Conservation (phyloP, 176 grass and related monocot species). For the Ananas comosus region DNA sequence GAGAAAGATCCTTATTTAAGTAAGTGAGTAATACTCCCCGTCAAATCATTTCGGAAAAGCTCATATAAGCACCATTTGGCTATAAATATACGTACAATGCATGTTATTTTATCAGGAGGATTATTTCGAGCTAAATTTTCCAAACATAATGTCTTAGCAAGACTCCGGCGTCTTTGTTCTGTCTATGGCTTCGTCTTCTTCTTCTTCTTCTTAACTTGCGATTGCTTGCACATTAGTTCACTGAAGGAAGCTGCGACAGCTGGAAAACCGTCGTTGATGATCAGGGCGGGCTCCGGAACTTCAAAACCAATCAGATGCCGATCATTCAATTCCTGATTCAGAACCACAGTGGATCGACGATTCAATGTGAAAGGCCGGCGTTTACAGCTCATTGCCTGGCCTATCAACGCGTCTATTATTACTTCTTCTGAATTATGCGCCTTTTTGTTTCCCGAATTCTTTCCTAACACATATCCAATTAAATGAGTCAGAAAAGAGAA, state of each 20-base stretch:
- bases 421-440: too few relatives aligned
- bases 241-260: slow-evolving; percentile 7
- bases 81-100: too few relatives aligned
- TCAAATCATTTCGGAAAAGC: too few relatives aligned
- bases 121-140: too few relatives aligned
- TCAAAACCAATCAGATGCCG: slow-evolving; percentile 15
- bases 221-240: neutral
- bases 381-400: slow-evolving; percentile 21
- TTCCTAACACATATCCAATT: too few relatives aligned
- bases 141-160: too few relatives aligned
- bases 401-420: neutral
- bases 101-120: too few relatives aligned
- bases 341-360: slow-evolving; percentile 20
- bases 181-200: slow-evolving; percentile 16
- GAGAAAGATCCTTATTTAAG: neutral
- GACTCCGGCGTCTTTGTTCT: neutral
- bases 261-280: slow-evolving; percentile 9
- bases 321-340: slow-evolving; percentile 25
- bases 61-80: too few relatives aligned
- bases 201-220: slow-evolving; percentile 17
- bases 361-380: slow-evolving; percentile 14
- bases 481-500: too few relatives aligned
- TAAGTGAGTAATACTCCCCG: neutral
- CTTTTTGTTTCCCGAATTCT: too few relatives aligned
- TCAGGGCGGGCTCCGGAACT: slow-evolving; percentile 13